Percentiles rank a stretch among this genome's conserved stretches.
These are phyloP conservation scores for Vicia sativa DNA, from an alignment of 306 rosid genomes.

Conservation along the genomic window DNA sequence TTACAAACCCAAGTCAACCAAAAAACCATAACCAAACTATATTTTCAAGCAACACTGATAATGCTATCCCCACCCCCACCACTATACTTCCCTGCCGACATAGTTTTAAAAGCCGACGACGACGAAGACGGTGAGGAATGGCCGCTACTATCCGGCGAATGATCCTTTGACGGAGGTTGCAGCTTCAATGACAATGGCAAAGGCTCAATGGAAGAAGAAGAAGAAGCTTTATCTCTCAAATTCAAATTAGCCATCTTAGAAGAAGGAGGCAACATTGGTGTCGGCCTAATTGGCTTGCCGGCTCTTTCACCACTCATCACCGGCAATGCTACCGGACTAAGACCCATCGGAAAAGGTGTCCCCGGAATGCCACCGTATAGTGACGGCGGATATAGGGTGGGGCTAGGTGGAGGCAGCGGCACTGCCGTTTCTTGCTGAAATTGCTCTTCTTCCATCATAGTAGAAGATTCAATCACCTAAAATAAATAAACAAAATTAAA, in stretches of 20 bases:
- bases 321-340: conserved; percentile 45
- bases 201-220: conserved; percentile 31
- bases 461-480: conserved; percentile 58
- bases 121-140: conserved; percentile 39
- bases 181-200: conserved; percentile 59
- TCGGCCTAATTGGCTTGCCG: conserved; percentile 61
- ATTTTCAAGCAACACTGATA: conserved; percentile 74
- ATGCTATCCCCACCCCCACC: conserved; percentile 67
- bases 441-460: conserved; percentile 54
- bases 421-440: conserved; percentile 40
- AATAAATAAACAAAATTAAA: conserved; percentile 18
- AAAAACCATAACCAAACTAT: background rate
- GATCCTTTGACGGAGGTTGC: conserved; percentile 38
- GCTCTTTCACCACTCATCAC: conserved; percentile 36
- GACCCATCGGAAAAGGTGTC: conserved; percentile 44
- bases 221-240: conserved; percentile 49
- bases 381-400: conserved; percentile 40
- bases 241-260: conserved; percentile 67
- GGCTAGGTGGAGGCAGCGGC: conserved; percentile 18
- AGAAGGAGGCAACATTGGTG: conserved; percentile 66
- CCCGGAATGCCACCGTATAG: conserved; percentile 46
- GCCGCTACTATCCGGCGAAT: conserved; percentile 41
- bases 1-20: conserved; percentile 36
- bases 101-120: conserved; percentile 56
- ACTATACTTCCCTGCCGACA: conserved; percentile 52